Evolutionary conservation across 2,329 filamentous ascomycete species (phyloP).

Genomic region (Albifimbria verrucaria): DNA sequence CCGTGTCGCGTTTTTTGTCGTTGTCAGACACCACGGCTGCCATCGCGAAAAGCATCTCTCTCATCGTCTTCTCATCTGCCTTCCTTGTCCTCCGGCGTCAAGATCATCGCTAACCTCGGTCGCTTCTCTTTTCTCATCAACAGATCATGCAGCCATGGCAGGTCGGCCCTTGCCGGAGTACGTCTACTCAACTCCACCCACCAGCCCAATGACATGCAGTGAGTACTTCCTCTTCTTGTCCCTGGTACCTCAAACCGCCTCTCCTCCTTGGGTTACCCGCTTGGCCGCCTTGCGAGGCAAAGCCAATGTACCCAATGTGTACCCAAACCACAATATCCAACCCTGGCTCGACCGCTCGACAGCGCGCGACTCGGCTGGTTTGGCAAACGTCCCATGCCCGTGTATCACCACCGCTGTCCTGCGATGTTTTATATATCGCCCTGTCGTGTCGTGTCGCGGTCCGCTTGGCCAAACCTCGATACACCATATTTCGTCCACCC

Average conservation of each 20-base stretch:
- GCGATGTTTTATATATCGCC: conserved; percentile 17
- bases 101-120: neutral
- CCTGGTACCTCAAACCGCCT: conserved; percentile 20
- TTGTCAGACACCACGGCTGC: neutral
- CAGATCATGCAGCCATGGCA: conserved; percentile 62
- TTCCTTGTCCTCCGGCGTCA: neutral
- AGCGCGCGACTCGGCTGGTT: conserved; percentile 4
- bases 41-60: neutral
- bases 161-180: conserved; percentile 59
- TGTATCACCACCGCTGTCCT: conserved; percentile 21
- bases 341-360: neutral
- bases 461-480: conserved; percentile 4
- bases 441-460: conserved; percentile 13
- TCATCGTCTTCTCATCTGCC: neutral
- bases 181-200: conserved; percentile 53
- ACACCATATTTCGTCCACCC: conserved; percentile 1
- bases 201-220: conserved; percentile 56
- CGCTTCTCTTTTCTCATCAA: conserved; percentile 11
- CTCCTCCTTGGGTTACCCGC: conserved; percentile 1
- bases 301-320: conserved; percentile 15
- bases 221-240: conserved; percentile 42
- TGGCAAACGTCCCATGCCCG: conserved; percentile 11
- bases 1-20: neutral
- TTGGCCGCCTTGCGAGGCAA: conserved; percentile 6
- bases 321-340: conserved; percentile 5